Base-by-base conservation (phyloP, 805 yeast species). In the Saccharomycopsis malanga region DNA sequence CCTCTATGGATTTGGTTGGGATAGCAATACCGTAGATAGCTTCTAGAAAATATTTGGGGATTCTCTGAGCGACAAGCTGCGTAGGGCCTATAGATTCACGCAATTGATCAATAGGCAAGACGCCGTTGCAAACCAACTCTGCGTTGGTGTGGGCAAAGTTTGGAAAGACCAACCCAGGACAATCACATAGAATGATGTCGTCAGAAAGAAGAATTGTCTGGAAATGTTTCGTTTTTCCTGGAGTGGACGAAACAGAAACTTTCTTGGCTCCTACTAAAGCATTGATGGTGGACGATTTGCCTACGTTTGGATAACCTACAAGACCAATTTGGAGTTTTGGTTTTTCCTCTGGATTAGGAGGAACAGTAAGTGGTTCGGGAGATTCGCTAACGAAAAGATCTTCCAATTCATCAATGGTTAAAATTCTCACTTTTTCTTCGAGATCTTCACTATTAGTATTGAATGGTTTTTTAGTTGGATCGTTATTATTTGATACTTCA, bases 111-210 rank as follows among this genome's bases (percentile, higher is more conserved):
- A 93, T 93, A 18, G 99, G 99, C 48, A 93, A 73, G n/a, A 93
- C 96, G 74, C 99, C 99, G 60, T 88, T 87, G 69, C 97, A 88
- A 0, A 93, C 98, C 59, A 93, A 74, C 58, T 93, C 99, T 57
- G 95, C 98, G 60, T 88, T 89, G 21, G 96, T 86, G 62, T 85
- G 86, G 4, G 98, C 98, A 62, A 93, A 93, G 60, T 91, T 93
- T 21, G 99, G 98, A 71, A 93, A 93, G 15, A 93, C 99, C 53
- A 93, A 73, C 75, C 99, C 99, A 2, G 99, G 99, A 72, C 99
- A 93, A 73, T 93, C 99, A 67, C 98, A 93, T 45, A 93, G 71
- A 56, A 88, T 73, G 2, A 93, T 93, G 32, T 83, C 74, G 44
- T 83, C 85, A 1, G 96, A 79, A 39, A 93, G 73, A 60, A 79